Evolutionary conservation across 139 green algal species (phyloP), one percentile per base, ranked within the genome.

Genomic region (Zygnema cylindricum): DNA sequence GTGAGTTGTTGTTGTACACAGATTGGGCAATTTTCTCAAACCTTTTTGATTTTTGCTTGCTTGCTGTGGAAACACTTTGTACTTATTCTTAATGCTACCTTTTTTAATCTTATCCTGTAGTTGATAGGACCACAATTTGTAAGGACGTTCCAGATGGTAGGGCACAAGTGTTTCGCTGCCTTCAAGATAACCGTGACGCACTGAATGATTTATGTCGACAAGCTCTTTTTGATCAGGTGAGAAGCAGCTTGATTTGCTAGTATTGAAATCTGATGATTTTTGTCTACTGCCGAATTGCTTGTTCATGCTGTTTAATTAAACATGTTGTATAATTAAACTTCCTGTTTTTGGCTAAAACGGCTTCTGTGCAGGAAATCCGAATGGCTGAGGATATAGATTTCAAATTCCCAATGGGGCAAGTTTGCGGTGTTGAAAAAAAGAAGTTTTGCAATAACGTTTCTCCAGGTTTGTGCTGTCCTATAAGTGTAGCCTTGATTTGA

Each of bases 81-180:
- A n/a, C n/a, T n/a, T n/a, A n/a, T n/a, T n/a, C n/a, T n/a, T n/a
- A n/a, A n/a, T n/a, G n/a, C n/a, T n/a, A n/a, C n/a, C n/a, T n/a
- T n/a, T n/a, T n/a, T n/a, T n/a, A n/a, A n/a, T n/a, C n/a, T n/a
- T n/a, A n/a, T n/a, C 22, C 1, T 75, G 73, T 76, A 89, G 89
- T 84, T 1, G 90, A 93, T 42, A 78, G 90, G 35, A n/a, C 30
- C 55, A 86, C 36, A 36, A 77, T 93, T n/a, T 93, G 90, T 73
- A 69, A 88, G 25, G 82, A 90, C 36, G 42, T 93, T 36, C 69
- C 88, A 33, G 42, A 75, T 35, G 90, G 90, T 54, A 73, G 76
- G 35, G 79, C 95, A 0, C 94, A 95, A 0, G 95, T 98, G 0
- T 96, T 98, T 55, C 88, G 93, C 69, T 98, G 95, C 92, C 90